Base-by-base conservation (phyloP, 352 stramenopile genomes). In the Poterioochromonas sp. region DNA sequence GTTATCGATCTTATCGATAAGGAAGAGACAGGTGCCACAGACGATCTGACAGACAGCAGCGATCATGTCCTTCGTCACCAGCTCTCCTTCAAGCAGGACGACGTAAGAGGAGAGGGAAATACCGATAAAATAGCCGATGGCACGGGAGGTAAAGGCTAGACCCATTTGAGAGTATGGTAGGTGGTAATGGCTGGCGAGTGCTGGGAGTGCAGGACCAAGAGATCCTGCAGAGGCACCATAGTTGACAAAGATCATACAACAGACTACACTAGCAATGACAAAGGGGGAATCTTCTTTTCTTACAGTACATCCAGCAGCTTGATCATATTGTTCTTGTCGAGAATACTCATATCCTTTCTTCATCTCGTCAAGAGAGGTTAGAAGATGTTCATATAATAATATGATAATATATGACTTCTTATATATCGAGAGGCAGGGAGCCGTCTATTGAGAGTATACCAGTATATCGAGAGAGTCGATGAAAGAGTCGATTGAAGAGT, bases 91-190 rank as follows among this genome's bases (percentile, higher is more conserved):
- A 26, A 51, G 11, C 35, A 29, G 11, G 1, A 74, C 2, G 11
- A 58, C 5, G 22, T 12, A 15, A 15, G 65, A 3, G 40, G 39
- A 39, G 2, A 29, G 22, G 3, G 53, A 20, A 26, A 37, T 74
- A 22, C 65, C 65, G 8, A 74, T 18, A 34, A 74, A 39, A n/a
- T 58, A 74, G 22, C 65, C 65, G 5, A 74, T 37, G 35, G 37
- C 65, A n/a, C 65, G 35, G 1, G 40, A 5, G n/a, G 41, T 74
- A 35, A 74, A 74, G 1, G 15, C 65, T 37, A 58, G 1, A 32
- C 65, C 65, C 15, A 74, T 54, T 15, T 74, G 3, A 39, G 65
- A 58, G 0, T 51, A 1, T 40, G 37, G 8, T 1, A 26, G 5
- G 11, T 35, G 8, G 53, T 35, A 74, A 35, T 8, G 1, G 12